A percentile compares a stretch with the other conserved stretches of the same genome.
phyloP scores from a whole-genome alignment of 1,284 basidiomycete genomes.

The Ceratorhiza oryzae-sativae region DNA sequence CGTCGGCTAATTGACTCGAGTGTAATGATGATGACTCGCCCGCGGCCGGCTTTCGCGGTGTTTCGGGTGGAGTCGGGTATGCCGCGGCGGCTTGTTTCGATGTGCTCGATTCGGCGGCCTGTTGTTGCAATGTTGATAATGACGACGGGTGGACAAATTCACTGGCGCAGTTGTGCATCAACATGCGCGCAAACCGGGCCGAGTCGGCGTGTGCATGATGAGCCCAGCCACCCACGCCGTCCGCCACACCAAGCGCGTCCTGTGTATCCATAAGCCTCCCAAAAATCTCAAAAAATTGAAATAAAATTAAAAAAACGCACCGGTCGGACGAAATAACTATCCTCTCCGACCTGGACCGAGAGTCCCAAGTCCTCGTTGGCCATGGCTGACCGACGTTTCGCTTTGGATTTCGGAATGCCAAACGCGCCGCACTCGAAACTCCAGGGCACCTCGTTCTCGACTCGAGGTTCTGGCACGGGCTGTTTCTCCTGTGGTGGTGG shows the following conservation, averaged over 20 bases:
- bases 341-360: slow-evolving; percentile 82
- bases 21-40: slow-evolving; percentile 23
- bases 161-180: slow-evolving; percentile 84
- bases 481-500: background rate
- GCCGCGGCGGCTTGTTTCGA: slow-evolving; percentile 14
- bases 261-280: slow-evolving; percentile 45
- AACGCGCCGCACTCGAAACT: slow-evolving; percentile 31
- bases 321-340: slow-evolving; percentile 81
- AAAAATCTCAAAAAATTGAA: background rate
- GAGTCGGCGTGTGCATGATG: slow-evolving; percentile 56
- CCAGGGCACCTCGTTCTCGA: slow-evolving; percentile 19
- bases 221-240: slow-evolving; percentile 91
- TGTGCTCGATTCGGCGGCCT: slow-evolving; percentile 1
- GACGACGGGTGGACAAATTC: slow-evolving; percentile 51
- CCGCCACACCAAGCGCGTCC: slow-evolving; percentile 87
- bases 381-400: background rate
- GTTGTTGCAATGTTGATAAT: background rate
- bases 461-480: background rate
- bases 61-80: slow-evolving; percentile 14
- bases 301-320: slow-evolving; percentile 26
- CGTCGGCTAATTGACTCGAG: slow-evolving; percentile 13
- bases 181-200: slow-evolving; percentile 80
- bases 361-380: slow-evolving; percentile 42
- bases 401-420: slow-evolving; percentile 24
- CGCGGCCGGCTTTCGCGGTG: slow-evolving; percentile 6